Base-by-base conservation (phyloP, 1,284 basidiomycete genomes). In the Ceratobasidium sp. region DNA sequence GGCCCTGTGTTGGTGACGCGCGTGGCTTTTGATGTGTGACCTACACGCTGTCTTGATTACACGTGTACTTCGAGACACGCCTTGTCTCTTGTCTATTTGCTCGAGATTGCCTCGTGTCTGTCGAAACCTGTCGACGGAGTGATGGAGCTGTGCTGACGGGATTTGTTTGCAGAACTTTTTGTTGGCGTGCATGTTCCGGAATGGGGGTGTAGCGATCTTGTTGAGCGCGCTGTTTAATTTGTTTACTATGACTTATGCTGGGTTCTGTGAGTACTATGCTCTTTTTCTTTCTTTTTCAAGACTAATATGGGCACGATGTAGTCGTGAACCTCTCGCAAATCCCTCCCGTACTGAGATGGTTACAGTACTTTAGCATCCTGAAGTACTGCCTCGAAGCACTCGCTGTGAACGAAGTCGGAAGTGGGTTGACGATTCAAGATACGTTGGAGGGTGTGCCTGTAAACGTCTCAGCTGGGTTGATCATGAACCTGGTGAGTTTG, bases 131-230 rank as follows among this genome's bases (percentile, higher is more conserved):
- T n/a, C n/a, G n/a, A n/a, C n/a, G n/a, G n/a, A n/a, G n/a, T n/a
- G n/a, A n/a, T n/a, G n/a, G n/a, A n/a, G n/a, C n/a, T n/a, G n/a
- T 11, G 26, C 64, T 55, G 64, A 67, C 64, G 64, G n/a, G 38
- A 2, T 59, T 59, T 59, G 57, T 59, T 59, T 59, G n/a, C 9
- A 94, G 92, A 96, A 96, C 82, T 95, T 96, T 84, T 84, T 96
- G 54, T 86, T 97, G 21, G 94, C 91, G 5, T 89, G 89, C 9
- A 78, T 91, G 18, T 92, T 96, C 85, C 83, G 84, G 64, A 94
- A 96, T 77, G 91, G 90, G n/a, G 93, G 93, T 18, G 87, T 96
- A 57, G 95, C 95, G 1, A 95, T 96, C 78, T 87, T 98, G 1
- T 79, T 96, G 26, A 93, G 90, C 2, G 90, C 91, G 9, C 83